Conservation (phyloP, 2,329 filamentous ascomycete species). For the Didymella lethalis region DNA sequence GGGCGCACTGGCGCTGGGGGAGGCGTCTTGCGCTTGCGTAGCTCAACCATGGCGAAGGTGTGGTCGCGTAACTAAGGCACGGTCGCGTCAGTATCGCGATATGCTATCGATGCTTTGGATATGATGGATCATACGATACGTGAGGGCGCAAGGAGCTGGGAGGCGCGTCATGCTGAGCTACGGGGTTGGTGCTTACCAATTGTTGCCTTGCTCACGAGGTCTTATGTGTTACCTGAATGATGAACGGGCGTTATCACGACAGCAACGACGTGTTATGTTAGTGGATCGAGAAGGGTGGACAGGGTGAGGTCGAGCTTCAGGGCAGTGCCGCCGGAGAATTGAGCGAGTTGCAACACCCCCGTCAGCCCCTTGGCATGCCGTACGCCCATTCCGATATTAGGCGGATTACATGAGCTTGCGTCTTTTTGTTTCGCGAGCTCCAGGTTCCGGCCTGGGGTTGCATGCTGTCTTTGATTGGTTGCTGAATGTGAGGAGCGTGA, state of each 20-base stretch:
- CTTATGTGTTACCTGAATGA: slow-evolving; percentile 12
- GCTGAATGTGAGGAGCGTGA: slow-evolving; percentile 35
- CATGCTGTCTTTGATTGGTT: slow-evolving; percentile 42
- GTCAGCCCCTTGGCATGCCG: slow-evolving; percentile 36
- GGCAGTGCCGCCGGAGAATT: not conserved
- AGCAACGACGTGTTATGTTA: slow-evolving; percentile 8
- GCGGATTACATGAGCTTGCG: slow-evolving; percentile 44
- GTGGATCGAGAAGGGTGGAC: slow-evolving; percentile 4
- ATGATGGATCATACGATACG: slow-evolving; percentile 6
- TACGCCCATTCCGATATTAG: slow-evolving; percentile 45
- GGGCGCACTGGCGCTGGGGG: slow-evolving; percentile 58
- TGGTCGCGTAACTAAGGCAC: slow-evolving; percentile 36
- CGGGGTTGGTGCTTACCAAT: slow-evolving; percentile 18
- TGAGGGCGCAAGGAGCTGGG: slow-evolving; percentile 15
- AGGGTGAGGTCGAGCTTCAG: slow-evolving; percentile 9
- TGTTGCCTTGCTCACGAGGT: slow-evolving; percentile 11
- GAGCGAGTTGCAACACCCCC: slow-evolving; percentile 23
- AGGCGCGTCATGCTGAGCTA: slow-evolving; percentile 6
- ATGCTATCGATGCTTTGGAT: slow-evolving; percentile 13
- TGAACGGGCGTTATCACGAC: slow-evolving; percentile 4
- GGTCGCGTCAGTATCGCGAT: slow-evolving; percentile 37
- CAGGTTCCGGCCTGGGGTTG: slow-evolving; percentile 31
- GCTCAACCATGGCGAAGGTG: slow-evolving; percentile 60
- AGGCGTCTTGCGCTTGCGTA: slow-evolving; percentile 69
- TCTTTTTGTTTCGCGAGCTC: slow-evolving; percentile 31